phyloP scores from a whole-genome alignment of 192 early-diverging fungal genomes.

The Coemansia umbellata region DNA sequence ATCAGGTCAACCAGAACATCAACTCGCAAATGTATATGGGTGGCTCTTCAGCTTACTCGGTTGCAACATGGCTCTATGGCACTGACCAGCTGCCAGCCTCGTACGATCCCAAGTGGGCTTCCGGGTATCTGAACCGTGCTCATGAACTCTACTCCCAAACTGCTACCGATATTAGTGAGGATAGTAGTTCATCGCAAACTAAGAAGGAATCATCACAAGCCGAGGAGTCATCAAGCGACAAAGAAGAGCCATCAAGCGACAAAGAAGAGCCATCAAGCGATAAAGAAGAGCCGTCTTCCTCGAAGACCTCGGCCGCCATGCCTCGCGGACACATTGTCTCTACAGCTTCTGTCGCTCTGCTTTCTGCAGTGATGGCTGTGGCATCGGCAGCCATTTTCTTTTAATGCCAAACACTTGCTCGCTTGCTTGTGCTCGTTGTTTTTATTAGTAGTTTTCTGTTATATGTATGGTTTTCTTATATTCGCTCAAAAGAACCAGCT shows the following conservation, averaged over 20 bases:
- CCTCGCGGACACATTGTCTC: background rate
- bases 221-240: background rate
- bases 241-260: background rate
- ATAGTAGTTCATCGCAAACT: too few relatives aligned
- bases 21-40: constrained; percentile 2
- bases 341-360: background rate
- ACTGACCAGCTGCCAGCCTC: constrained; percentile 21
- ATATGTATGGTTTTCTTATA: too few relatives aligned
- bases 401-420: too few relatives aligned
- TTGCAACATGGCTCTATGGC: constrained; percentile 33
- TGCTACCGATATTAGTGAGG: too few relatives aligned
- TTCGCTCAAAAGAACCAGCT: too few relatives aligned
- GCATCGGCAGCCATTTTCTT: too few relatives aligned
- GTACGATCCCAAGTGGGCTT: constrained; percentile 16
- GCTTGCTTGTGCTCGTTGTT: too few relatives aligned
- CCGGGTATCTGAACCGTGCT: constrained; percentile 16
- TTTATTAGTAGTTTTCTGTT: too few relatives aligned
- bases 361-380: background rate
- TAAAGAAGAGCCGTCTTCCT: background rate
- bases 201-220: background rate
- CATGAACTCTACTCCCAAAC: background rate
- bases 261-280: background rate
- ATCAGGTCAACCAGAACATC: constrained; percentile 30
- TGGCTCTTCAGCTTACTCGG: constrained; percentile 8
- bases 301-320: background rate